These are phyloP conservation scores for Oryza meridionalis DNA, from an alignment of 176 grass and related monocot species.

Conservation along the genomic window DNA sequence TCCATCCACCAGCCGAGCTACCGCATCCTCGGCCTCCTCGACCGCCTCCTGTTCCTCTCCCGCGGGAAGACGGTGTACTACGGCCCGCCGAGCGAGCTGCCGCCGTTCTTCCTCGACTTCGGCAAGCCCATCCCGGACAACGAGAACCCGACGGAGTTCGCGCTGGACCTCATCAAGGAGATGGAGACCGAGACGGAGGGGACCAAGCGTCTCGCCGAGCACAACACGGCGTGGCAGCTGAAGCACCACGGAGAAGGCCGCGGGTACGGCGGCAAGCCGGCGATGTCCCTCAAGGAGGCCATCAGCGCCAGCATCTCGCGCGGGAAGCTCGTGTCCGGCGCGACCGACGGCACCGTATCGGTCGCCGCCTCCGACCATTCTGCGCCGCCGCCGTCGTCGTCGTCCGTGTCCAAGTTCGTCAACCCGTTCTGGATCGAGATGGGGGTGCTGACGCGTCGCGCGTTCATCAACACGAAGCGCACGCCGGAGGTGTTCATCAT, in stretches of 20 bases:
- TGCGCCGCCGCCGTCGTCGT: conserved; percentile 18
- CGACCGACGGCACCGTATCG: conserved; percentile 47
- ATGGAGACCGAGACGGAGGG: conserved; percentile 69
- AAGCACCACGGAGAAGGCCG: background rate
- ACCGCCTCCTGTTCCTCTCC: conserved; percentile 92
- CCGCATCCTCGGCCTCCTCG: conserved; percentile 83
- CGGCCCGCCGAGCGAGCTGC: conserved; percentile 60
- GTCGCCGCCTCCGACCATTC: background rate
- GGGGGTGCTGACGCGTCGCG: conserved; percentile 78
- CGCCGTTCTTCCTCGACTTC: conserved; percentile 83
- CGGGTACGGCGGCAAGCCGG: conserved; percentile 21
- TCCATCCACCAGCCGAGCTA: conserved; percentile 99
- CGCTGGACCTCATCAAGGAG: conserved; percentile 88
- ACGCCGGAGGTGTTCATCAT: conserved; percentile 84
- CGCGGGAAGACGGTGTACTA: conserved; percentile 93
- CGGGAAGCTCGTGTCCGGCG: conserved; percentile 92
- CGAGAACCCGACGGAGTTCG: conserved; percentile 97
- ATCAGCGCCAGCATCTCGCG: conserved; percentile 92
- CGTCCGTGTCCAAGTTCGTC: conserved; percentile 69
- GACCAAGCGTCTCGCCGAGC: conserved; percentile 58
- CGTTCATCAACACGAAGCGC: conserved; percentile 83
- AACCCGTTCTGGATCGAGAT: conserved; percentile 97
- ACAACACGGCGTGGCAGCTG: conserved; percentile 75
- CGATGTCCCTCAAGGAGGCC: conserved; percentile 73
- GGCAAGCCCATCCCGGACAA: conserved; percentile 83